These are phyloP conservation scores for Trichoderma semiorbis DNA, from an alignment of 2,329 filamentous ascomycete species.

Conservation along the genomic window DNA sequence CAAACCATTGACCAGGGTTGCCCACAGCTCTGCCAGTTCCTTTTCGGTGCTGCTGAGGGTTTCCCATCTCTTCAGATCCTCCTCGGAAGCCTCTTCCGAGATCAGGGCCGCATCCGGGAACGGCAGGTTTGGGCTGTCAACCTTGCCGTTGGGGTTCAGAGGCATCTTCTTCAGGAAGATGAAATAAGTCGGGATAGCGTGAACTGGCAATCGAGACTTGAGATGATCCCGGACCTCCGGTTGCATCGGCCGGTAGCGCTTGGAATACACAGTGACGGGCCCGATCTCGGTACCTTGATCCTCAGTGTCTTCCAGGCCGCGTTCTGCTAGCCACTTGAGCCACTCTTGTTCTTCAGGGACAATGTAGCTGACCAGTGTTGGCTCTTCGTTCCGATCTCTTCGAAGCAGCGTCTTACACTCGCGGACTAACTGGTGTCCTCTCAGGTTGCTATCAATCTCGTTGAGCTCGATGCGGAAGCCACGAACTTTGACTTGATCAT, in stretches of 20 bases:
- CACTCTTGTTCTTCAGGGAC: slow-evolving; percentile 76
- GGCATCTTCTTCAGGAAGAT: slow-evolving; percentile 50
- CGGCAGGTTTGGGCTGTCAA: slow-evolving; percentile 73
- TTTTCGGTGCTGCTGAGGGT: slow-evolving; percentile 35
- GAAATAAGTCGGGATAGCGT: slow-evolving; percentile 35
- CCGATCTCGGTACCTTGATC: slow-evolving; percentile 50
- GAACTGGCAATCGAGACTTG: slow-evolving; percentile 51
- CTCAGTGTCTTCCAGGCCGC: slow-evolving; percentile 51
- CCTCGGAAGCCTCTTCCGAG: slow-evolving; percentile 37
- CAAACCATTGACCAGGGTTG: slow-evolving; percentile 62
- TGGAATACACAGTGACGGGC: slow-evolving; percentile 40
- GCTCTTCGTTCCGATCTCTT: slow-evolving; percentile 55
- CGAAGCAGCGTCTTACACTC: slow-evolving; percentile 82
- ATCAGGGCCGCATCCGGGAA: slow-evolving; percentile 74
- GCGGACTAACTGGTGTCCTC: slow-evolving; percentile 68
- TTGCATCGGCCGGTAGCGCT: slow-evolving; percentile 46
- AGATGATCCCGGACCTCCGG: slow-evolving; percentile 61
- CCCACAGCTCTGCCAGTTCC: slow-evolving; percentile 60
- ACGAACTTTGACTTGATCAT: slow-evolving; percentile 92
- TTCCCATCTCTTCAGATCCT: slow-evolving; percentile 52
- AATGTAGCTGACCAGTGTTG: slow-evolving; percentile 80
- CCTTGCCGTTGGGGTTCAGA: slow-evolving; percentile 68
- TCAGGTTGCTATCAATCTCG: slow-evolving; percentile 85
- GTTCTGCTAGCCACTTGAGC: slow-evolving; percentile 53
- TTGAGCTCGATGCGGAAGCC: slow-evolving; percentile 93